phyloP scores from a whole-genome alignment of 345 rosid genomes.

The Populus ilicifolia region DNA sequence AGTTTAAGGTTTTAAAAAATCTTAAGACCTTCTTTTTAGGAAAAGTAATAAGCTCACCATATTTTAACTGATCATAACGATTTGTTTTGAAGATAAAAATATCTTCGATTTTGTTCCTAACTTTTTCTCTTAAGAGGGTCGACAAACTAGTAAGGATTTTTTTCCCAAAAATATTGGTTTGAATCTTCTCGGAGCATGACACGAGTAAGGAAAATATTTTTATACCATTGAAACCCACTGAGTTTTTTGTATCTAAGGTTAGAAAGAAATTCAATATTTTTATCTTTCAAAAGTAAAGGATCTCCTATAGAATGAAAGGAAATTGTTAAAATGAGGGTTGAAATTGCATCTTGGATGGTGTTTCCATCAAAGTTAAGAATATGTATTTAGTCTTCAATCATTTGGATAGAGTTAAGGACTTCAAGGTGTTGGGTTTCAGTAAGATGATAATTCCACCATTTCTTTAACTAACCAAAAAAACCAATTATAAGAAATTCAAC shows the following conservation, averaged over 20 bases:
- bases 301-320: too few relatives aligned
- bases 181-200: too few relatives aligned
- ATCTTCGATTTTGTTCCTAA: neutral
- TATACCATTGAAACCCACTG: neutral
- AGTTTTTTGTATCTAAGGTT: neutral
- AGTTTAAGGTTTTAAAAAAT: neutral
- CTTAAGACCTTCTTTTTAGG: neutral
- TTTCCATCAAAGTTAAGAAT: neutral
- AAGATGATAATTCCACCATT: neutral
- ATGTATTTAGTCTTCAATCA: neutral
- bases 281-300: too few relatives aligned
- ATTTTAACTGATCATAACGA: neutral
- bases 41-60: neutral
- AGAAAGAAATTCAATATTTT: neutral
- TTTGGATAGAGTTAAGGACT: neutral
- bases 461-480: neutral
- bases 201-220: neutral
- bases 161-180: neutral
- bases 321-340: too few relatives aligned
- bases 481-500: neutral
- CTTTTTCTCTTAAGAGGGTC: neutral
- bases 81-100: neutral
- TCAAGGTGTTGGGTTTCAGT: neutral
- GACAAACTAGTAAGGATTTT: neutral
- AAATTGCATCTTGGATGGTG: too few relatives aligned